A percentile compares a stretch with the other conserved stretches of the same genome.
Conservation (phyloP, 2,329 filamentous ascomycete genomes). For the Xylariaceae sp. region DNA sequence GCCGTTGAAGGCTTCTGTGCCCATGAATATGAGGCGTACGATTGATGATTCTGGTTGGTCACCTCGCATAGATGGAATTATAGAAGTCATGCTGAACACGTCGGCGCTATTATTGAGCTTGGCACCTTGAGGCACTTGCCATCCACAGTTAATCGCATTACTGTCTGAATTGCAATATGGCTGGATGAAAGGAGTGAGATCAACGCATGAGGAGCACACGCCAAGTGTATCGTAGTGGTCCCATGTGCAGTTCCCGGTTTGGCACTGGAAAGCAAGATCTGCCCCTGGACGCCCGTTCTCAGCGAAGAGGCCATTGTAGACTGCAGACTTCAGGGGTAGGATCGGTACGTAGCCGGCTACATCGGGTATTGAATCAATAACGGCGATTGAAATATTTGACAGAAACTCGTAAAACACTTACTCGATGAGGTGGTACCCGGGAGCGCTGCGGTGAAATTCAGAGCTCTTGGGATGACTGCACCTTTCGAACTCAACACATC, state of each 20-base stretch:
- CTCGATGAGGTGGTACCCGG: slow-evolving; percentile 22
- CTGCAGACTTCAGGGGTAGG: slow-evolving; percentile 31
- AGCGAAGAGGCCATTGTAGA: slow-evolving; percentile 34
- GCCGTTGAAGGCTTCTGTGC: slow-evolving; percentile 27
- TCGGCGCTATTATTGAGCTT: slow-evolving; percentile 21
- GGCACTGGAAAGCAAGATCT: slow-evolving; percentile 26
- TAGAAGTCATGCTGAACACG: slow-evolving; percentile 32
- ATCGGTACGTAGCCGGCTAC: slow-evolving; percentile 30
- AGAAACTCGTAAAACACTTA: slow-evolving; percentile 5
- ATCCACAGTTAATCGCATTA: slow-evolving; percentile 23
- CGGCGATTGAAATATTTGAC: neutral
- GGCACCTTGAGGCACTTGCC: slow-evolving; percentile 27
- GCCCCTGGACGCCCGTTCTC: slow-evolving; percentile 29
- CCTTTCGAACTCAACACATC: slow-evolving; percentile 18
- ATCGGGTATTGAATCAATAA: neutral
- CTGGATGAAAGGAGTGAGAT: slow-evolving; percentile 28
- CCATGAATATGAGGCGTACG: slow-evolving; percentile 33
- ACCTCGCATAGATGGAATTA: slow-evolving; percentile 24
- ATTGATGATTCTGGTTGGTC: slow-evolving; percentile 30
- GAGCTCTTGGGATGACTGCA: slow-evolving; percentile 26
- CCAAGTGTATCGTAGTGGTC: slow-evolving; percentile 27
- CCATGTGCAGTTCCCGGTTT: slow-evolving; percentile 30
- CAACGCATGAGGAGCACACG: slow-evolving; percentile 26
- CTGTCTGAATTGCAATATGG: slow-evolving; percentile 21
- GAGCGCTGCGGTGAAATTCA: slow-evolving; percentile 28